These are phyloP conservation scores for Fragilariopsis cylindrus DNA, from an alignment of 108 stramenopile species.

Conservation along the genomic window DNA sequence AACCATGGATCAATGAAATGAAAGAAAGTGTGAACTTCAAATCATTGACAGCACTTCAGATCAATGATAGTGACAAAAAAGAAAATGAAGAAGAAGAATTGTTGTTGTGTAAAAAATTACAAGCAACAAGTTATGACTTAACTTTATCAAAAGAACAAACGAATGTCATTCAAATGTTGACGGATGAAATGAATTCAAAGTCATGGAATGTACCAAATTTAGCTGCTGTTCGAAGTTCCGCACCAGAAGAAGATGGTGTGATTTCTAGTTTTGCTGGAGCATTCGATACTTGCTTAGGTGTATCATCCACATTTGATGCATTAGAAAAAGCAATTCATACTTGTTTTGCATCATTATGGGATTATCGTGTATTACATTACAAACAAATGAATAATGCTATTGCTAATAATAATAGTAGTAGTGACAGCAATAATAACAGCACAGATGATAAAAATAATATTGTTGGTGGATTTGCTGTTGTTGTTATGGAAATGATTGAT, in stretches of 20 bases:
- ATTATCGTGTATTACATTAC: background rate
- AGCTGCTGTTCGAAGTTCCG: background rate
- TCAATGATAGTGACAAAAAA: too few species aligned
- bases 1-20: background rate
- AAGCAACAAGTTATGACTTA: background rate
- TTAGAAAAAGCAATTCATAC: background rate
- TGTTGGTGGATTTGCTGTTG: background rate
- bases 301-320: background rate
- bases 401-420: background rate
- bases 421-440: background rate
- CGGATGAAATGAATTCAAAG: background rate
- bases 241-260: slow-evolving; percentile 2
- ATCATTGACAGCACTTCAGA: too few species aligned
- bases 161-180: background rate
- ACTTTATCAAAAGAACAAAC: background rate
- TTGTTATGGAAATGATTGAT: slow-evolving; percentile 11
- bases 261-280: slow-evolving; percentile 1
- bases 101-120: background rate
- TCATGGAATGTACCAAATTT: background rate
- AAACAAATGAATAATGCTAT: background rate
- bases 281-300: background rate
- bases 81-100: too few species aligned
- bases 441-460: background rate
- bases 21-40: too few species aligned
- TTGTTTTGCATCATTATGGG: slow-evolving; percentile 7